Evolutionary conservation across 2,329 filamentous ascomycete genomes (phyloP), one percentile per base, ranked within the genome.

Genomic region (Diaporthe eres): DNA sequence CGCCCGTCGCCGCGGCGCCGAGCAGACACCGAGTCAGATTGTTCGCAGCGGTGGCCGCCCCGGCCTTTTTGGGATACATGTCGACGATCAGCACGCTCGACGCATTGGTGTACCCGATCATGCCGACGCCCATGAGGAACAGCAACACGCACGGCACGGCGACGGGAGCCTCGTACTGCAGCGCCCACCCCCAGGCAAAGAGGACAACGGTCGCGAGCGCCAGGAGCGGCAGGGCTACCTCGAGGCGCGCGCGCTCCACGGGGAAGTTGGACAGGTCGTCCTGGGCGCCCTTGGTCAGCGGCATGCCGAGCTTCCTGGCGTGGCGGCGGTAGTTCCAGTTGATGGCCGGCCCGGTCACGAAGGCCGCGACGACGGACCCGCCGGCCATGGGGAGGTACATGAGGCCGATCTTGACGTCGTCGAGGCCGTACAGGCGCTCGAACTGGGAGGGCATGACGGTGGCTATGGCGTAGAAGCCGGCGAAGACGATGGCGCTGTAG

Each of bases 241-340:
- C 85, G 1, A 90, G 82, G 1, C 89, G 85, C 0, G 86, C 89
- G 2, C 83, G 82, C 79, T 91, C 89, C 13, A 91, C 87, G 1
- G 89, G 88, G 49, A 91, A 90, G 0, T 82, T 77, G 0, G 82
- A 78, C 17, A 90, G 81, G 76, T 90, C 87, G 44, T 85, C 84
- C 77, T 88, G 88, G 13, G 89, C 88, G 65, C 85, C 88, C 78
- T 87, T 87, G 74, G 88, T 88, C 72, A 92, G 86, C 0, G 86
- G 80, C 13, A 93, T 83, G 13, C 89, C 89, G 0, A 90, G 82
- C 7, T 83, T 85, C 13, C 82, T 81, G 17, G 92, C 92, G 75
- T 93, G 88, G 1, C 92, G 89, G 1, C 88, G 87, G 81, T 92
- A 95, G 81, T 94, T 94, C 84, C 88, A 88, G 81, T 95, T 93